phyloP scores from a whole-genome alignment of 2,329 filamentous ascomycete species.

The Aspergillus sp. region DNA sequence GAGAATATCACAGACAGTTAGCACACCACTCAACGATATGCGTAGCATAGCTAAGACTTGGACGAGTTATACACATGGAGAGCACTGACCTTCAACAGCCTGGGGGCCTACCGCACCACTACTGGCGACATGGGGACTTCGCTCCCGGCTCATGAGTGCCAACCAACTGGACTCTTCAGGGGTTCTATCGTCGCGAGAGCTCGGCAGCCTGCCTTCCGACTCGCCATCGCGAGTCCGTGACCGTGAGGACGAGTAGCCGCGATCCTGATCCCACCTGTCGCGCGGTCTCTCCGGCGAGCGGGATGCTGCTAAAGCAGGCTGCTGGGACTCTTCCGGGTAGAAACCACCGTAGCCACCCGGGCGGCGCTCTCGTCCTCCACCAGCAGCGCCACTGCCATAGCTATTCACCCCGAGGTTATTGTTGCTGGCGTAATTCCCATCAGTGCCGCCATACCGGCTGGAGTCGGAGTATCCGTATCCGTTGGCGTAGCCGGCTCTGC shows the following conservation, averaged over 20 bases:
- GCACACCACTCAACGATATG: background rate
- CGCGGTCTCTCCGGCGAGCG: conserved; percentile 32
- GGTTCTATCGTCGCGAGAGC: conserved; percentile 26
- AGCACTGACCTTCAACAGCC: conserved; percentile 35
- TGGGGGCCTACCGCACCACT: conserved; percentile 26
- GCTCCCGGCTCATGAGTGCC: conserved; percentile 18
- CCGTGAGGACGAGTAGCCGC: conserved; percentile 29
- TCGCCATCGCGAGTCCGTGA: conserved; percentile 36
- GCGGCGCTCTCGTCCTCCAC: conserved; percentile 32
- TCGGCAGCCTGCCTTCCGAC: conserved; percentile 23
- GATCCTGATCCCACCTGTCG: conserved; percentile 30
- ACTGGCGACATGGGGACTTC: conserved; percentile 6
- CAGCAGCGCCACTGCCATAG: conserved; percentile 24
- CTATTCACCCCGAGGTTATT: conserved; percentile 32
- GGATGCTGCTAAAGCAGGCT: conserved; percentile 22
- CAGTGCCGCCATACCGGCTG: conserved; percentile 32
- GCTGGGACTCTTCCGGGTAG: conserved; percentile 30
- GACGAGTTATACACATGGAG: background rate
- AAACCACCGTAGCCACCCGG: conserved; percentile 47
- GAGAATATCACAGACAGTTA: conserved; percentile 1
- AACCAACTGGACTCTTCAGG: conserved; percentile 20
- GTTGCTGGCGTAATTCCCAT: conserved; percentile 31
- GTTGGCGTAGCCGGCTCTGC: conserved; percentile 34
- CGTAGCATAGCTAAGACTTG: background rate
- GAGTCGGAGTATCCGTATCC: conserved; percentile 37